Conservation (phyloP, 148 eudicot genomes). For the Camellia granthamiana region DNA sequence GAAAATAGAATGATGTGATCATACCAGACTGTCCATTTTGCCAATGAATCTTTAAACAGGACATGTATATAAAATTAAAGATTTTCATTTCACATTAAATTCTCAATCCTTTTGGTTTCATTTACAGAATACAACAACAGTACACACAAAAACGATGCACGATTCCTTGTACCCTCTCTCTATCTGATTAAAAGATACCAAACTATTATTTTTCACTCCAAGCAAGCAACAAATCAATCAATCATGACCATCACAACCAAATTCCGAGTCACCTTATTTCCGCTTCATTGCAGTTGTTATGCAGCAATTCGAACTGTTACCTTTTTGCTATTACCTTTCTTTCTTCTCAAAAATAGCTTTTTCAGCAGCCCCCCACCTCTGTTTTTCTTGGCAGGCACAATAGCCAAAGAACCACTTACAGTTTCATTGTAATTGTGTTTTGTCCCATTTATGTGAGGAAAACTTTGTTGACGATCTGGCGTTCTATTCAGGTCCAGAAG, state of each 20-base stretch:
- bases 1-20: not conserved
- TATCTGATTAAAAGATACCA: not conserved
- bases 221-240: slow-evolving; percentile 13
- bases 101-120: not conserved
- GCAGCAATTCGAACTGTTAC: not conserved
- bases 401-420: slow-evolving; percentile 38
- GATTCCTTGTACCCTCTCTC: not conserved
- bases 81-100: not conserved
- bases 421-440: slow-evolving; percentile 19
- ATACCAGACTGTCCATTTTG: not conserved
- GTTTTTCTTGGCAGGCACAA: slow-evolving; percentile 50
- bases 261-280: not conserved
- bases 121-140: not conserved
- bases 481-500: slow-evolving; percentile 16
- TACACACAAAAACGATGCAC: not conserved
- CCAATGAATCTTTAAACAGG: not conserved
- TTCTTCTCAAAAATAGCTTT: slow-evolving; percentile 61
- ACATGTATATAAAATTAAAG: not conserved
- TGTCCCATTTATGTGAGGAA: slow-evolving; percentile 3
- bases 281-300: slow-evolving; percentile 13
- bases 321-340: slow-evolving; percentile 44
- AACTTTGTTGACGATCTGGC: slow-evolving; percentile 9
- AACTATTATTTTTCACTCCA: slow-evolving; percentile 2
- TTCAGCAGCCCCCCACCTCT: slow-evolving; percentile 39
- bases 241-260: not conserved